phyloP scores from a whole-genome alignment of 2,329 filamentous ascomycete species.

The Sarocladium oryzae region DNA sequence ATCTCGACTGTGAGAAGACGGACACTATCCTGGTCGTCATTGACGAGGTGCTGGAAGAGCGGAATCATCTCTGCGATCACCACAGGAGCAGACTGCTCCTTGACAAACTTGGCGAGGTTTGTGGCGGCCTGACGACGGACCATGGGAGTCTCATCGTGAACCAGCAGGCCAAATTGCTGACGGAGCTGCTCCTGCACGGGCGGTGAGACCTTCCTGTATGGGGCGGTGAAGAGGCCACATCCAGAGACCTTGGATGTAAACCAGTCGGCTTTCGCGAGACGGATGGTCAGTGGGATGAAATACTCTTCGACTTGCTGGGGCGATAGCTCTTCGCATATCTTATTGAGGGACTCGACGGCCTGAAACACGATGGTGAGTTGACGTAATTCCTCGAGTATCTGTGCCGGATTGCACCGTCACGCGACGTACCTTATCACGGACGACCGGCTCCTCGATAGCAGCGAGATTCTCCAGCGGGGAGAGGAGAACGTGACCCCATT shows the following conservation, averaged over 20 bases:
- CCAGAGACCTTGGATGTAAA: constrained; percentile 99
- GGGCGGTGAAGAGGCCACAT: constrained; percentile 87
- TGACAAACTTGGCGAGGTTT: constrained; percentile 94
- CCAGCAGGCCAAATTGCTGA: constrained; percentile 84
- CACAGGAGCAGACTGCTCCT: constrained; percentile 85
- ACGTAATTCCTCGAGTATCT: neutral
- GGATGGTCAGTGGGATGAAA: constrained; percentile 91
- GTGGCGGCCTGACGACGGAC: constrained; percentile 94
- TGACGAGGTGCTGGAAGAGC: constrained; percentile 92
- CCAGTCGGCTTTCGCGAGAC: constrained; percentile 98
- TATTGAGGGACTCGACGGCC: constrained; percentile 99
- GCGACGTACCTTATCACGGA: constrained; percentile 80
- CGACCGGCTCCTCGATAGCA: constrained; percentile 95
- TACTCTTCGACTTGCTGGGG: constrained; percentile 91
- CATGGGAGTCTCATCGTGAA: constrained; percentile 99
- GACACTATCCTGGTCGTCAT: constrained; percentile 97
- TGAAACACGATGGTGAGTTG: constrained; percentile 28
- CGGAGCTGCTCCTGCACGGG: constrained; percentile 86
- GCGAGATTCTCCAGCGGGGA: constrained; percentile 97
- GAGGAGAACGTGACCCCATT: constrained; percentile 91
- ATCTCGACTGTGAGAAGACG: constrained; percentile 93
- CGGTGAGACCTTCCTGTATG: constrained; percentile 85
- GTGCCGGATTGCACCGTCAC: neutral
- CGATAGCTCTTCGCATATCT: constrained; percentile 91
- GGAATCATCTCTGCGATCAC: constrained; percentile 99